A percentile compares a stretch with the other conserved stretches of the same genome.
These are phyloP conservation scores for Pseudotsuga menziesii DNA, from an alignment of 75 land plant species.

Conservation along the genomic window DNA sequence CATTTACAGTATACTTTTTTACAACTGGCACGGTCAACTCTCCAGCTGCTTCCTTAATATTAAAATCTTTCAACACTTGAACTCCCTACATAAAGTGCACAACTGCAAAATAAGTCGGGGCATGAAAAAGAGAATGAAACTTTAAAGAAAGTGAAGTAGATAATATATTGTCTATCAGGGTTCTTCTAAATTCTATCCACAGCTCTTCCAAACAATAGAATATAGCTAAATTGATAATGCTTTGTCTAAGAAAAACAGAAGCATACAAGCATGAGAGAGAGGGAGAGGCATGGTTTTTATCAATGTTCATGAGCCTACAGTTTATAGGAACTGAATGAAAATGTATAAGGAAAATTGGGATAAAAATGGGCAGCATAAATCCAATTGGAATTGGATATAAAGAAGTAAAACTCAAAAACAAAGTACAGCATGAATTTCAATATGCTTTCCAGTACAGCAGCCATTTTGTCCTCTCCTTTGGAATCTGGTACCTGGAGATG, in stretches of 20 bases:
- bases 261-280: neutral
- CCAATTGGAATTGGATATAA: too few relatives aligned
- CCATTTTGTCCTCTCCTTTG: too few relatives aligned
- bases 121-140: neutral
- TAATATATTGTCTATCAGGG: neutral
- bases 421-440: too few relatives aligned
- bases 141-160: neutral
- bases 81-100: slow-evolving; percentile 7
- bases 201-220: neutral
- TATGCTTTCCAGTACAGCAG: too few relatives aligned
- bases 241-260: neutral
- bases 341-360: too few relatives aligned
- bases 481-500: too few relatives aligned
- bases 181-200: neutral
- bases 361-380: too few relatives aligned
- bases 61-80: slow-evolving; percentile 12
- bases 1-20: slow-evolving; percentile 6
- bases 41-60: slow-evolving; percentile 11
- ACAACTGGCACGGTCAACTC: slow-evolving; percentile 5
- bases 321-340: too few relatives aligned
- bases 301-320: too few relatives aligned
- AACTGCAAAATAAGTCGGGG: neutral
- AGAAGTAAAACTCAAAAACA: too few relatives aligned
- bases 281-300: neutral
- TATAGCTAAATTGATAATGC: too few relatives aligned